A percentile compares a stretch with the other conserved stretches of the same genome.
phyloP scores from a whole-genome alignment of 805 yeast genomes.

The Kluyveromyces starmeri region DNA sequence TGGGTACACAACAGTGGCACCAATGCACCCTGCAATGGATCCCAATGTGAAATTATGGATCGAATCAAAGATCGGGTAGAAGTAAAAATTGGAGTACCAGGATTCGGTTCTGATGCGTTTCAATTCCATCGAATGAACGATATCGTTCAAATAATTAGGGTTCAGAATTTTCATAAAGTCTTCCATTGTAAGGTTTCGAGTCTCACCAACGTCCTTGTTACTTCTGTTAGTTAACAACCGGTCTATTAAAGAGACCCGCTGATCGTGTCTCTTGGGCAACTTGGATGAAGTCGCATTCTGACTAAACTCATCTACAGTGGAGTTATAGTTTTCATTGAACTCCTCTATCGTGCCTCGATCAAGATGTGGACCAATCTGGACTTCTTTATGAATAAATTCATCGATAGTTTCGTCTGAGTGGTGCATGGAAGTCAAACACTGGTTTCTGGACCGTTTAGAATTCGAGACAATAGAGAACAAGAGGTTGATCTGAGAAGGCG shows the following conservation, averaged over 20 bases:
- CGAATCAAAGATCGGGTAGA: constrained; percentile 71
- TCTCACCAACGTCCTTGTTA: constrained; percentile 8
- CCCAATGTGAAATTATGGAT: constrained; percentile 83
- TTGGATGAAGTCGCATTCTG: constrained; percentile 10
- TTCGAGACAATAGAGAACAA: constrained; percentile 31
- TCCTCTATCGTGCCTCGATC: constrained; percentile 15
- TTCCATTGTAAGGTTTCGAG: constrained; percentile 28
- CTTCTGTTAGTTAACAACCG: constrained; percentile 10
- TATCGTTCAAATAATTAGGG: constrained; percentile 32
- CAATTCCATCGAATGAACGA: constrained; percentile 27
- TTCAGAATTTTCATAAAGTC: constrained; percentile 35
- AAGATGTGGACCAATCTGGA: constrained; percentile 16
- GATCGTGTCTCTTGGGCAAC: constrained; percentile 5
- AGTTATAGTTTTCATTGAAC: constrained; percentile 23
- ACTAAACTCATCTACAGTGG: constrained; percentile 17
- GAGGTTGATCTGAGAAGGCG: constrained; percentile 34
- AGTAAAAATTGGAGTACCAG: constrained; percentile 30
- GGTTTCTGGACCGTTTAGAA: constrained; percentile 22
- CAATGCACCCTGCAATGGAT: constrained; percentile 93
- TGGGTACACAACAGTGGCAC: constrained; percentile 97
- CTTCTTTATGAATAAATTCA: constrained; percentile 22
- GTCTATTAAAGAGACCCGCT: constrained; percentile 13
- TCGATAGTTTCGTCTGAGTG: constrained; percentile 23
- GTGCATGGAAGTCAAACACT: constrained; percentile 12
- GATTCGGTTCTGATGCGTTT: constrained; percentile 21